A percentile compares a stretch with the other conserved stretches of the same genome.
These are phyloP conservation scores for Athelia psychrophila DNA, from an alignment of 1,284 basidiomycete species.

Conservation along the genomic window DNA sequence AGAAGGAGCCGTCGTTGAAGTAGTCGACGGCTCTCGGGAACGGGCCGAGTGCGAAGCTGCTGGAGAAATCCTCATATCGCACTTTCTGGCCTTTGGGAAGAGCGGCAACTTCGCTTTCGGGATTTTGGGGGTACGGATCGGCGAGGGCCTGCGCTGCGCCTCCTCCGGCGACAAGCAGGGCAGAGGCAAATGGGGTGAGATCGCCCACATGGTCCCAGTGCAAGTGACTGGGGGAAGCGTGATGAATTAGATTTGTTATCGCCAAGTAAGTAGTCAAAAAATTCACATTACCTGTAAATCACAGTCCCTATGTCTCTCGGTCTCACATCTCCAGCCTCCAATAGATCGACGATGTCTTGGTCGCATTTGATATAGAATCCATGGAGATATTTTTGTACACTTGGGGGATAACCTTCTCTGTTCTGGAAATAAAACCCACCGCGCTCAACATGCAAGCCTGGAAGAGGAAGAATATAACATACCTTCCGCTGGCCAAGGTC, in stretches of 20 bases:
- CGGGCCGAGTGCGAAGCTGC: constrained; percentile 35
- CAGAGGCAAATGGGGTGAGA: constrained; percentile 20
- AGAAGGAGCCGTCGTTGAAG: constrained; percentile 55
- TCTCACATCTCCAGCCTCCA: constrained; percentile 8
- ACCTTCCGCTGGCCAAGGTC: constrained; percentile 10
- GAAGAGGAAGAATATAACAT: background rate
- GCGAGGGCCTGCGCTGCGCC: constrained; percentile 14
- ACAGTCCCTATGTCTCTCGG: constrained; percentile 10
- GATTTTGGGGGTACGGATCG: constrained; percentile 20
- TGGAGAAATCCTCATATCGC: background rate
- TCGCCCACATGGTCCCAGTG: constrained; percentile 34
- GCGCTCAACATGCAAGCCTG: background rate
- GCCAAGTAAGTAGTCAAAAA: no score
- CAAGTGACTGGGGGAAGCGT: constrained; percentile 17
- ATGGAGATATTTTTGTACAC: constrained; percentile 2
- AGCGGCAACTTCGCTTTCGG: constrained; percentile 5
- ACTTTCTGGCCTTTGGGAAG: background rate
- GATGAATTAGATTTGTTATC: no score
- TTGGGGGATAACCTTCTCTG: constrained; percentile 4
- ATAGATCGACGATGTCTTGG: constrained; percentile 11
- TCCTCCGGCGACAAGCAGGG: constrained; percentile 23
- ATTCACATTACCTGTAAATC: constrained; percentile 13
- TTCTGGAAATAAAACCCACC: background rate
- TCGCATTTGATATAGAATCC: background rate
- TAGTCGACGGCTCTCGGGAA: constrained; percentile 52